Base-by-base conservation (phyloP, 331 rosid species). In the Stylosanthes scabra region DNA sequence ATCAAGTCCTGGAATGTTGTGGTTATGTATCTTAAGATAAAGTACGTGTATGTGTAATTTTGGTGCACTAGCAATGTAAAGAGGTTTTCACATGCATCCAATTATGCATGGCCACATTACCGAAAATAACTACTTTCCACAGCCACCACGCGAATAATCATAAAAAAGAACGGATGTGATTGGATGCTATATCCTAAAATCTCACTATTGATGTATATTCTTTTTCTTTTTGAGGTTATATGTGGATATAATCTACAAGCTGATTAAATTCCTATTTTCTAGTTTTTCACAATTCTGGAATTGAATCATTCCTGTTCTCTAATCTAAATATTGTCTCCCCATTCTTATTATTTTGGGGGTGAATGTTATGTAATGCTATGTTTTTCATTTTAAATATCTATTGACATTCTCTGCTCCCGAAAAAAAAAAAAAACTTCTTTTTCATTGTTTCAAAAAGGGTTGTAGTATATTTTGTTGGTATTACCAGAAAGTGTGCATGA, bases 281-380 rank as follows among this genome's bases (percentile, higher is more conserved):
- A 54, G 61, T 59, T 71, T 57, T 63, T 57, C 31, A 39, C 63
- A 31, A 47, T 13, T 71, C 45, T 70, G 57, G 40, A 76, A 52
- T 51, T 71, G 20, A 59, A 39, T 54, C 50, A 15, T 68, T 66
- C 2, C 52, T 29, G 27, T 47, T 71, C 65, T 50, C 69, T 72
- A 45, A 2, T 34, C 54, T 62, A 39, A 58, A 12, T 50, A 9
- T 14, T 13, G 69, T 25, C n/a, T 14, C 42, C 13, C 49, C 45
- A 62, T 20, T 20, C 1, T 20, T 20, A 0, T 0, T 20, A 0
- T 4, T 16, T 25, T 52, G 40, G 42, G 31, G 63, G 29, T 50
- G 29, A 71, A 54, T 46, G 5, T 44, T 20, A 42, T 64, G 40
- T 12, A 63, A 63, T 54, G 29, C 68, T 55, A 52, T 29, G 58